Conservation (phyloP, 768 basidiomycete species). For the Leucocoprinus birnbaumii region DNA sequence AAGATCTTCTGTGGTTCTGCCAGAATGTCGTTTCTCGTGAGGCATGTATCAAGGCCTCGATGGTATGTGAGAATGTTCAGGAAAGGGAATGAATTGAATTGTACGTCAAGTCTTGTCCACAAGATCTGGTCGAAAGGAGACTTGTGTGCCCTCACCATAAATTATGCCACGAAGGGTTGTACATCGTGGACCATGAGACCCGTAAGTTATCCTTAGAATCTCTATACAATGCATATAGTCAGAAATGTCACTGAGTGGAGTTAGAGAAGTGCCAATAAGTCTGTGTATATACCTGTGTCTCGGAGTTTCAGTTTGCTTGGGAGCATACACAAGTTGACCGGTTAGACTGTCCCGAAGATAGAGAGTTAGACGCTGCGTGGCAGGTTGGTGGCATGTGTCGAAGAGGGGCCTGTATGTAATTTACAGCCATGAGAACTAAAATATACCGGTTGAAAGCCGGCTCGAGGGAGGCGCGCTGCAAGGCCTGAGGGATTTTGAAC, state of each 20-base stretch:
- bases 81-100: constrained; percentile 8
- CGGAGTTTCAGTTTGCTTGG: background rate
- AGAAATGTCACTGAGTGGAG: too few relatives aligned
- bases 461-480: background rate
- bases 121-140: background rate
- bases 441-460: constrained; percentile 3
- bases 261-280: too few relatives aligned
- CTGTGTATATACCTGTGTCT: background rate
- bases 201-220: background rate
- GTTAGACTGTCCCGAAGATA: too few relatives aligned
- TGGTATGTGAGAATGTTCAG: constrained; percentile 8
- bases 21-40: too few relatives aligned
- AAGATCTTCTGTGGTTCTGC: too few relatives aligned
- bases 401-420: too few relatives aligned
- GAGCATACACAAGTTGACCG: background rate
- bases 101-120: constrained; percentile 4
- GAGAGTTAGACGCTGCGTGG: too few relatives aligned
- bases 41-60: too few relatives aligned
- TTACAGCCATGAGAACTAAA: too few relatives aligned
- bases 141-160: background rate
- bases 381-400: too few relatives aligned
- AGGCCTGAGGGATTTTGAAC: too few relatives aligned
- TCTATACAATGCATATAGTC: too few relatives aligned
- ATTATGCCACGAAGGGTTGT: constrained; percentile 3
- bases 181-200: constrained; percentile 1